These are phyloP conservation scores for Psilocybe cubensis DNA, from an alignment of 768 basidiomycete species.

Conservation along the genomic window DNA sequence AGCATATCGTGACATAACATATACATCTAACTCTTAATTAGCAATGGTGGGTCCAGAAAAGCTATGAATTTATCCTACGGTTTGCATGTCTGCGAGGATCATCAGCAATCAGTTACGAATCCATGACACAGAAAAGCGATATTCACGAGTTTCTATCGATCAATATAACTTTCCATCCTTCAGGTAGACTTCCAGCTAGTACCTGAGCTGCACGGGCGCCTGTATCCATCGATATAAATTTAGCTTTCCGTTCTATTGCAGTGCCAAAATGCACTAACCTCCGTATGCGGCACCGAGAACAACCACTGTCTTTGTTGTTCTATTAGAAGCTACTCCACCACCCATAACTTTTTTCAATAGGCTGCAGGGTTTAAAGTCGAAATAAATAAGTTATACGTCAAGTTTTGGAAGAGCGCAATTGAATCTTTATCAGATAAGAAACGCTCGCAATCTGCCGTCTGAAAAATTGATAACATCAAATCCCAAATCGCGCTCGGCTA, in stretches of 20 bases:
- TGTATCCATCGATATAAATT: constrained; percentile 23
- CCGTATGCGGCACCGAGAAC: constrained; percentile 62
- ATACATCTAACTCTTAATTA: constrained; percentile 42
- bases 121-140: background rate
- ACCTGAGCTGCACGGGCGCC: constrained; percentile 53
- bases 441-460: background rate
- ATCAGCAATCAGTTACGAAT: background rate
- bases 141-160: constrained; percentile 64
- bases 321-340: constrained; percentile 21
- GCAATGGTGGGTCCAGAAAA: background rate
- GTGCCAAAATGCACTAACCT: constrained; percentile 33
- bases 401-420: no score
- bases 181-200: constrained; percentile 51
- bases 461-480: background rate
- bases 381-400: no score
- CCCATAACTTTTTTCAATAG: constrained; percentile 17
- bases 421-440: constrained; percentile 29
- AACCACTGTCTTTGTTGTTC: constrained; percentile 43
- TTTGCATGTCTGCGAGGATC: constrained; percentile 44
- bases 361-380: no score
- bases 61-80: constrained; percentile 30
- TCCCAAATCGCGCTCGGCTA: background rate
- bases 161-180: constrained; percentile 56
- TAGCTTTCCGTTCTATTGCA: background rate
- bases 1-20: constrained; percentile 60